Conservation (phyloP, 208 protist species). For the Leishmania tarentolae region DNA sequence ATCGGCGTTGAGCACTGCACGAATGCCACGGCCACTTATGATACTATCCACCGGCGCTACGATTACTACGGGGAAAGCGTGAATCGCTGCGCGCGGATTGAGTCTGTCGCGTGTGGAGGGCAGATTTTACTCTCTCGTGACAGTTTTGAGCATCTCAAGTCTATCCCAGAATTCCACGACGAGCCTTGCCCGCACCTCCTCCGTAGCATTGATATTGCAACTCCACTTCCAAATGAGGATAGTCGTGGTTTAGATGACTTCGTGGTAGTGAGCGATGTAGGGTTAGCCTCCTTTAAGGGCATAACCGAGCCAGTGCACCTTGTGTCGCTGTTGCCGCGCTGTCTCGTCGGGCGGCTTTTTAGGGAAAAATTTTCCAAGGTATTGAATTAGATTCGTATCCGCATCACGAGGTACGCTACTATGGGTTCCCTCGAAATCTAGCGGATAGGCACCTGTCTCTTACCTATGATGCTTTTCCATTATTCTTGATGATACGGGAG, state of each 20-base stretch:
- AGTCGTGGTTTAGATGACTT: constrained; percentile 55
- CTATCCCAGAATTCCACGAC: constrained; percentile 53
- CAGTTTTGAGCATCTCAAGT: constrained; percentile 60
- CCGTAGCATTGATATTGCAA: constrained; percentile 45
- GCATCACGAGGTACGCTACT: not conserved
- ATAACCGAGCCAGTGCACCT: constrained; percentile 57
- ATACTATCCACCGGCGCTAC: constrained; percentile 64
- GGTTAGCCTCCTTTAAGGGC: constrained; percentile 50
- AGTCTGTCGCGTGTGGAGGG: constrained; percentile 68
- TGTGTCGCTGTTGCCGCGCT: constrained; percentile 63
- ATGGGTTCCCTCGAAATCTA: not conserved
- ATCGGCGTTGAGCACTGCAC: constrained; percentile 81
- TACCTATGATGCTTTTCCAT: not conserved
- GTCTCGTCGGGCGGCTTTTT: constrained; percentile 54
- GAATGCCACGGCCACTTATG: constrained; percentile 63
- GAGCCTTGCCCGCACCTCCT: constrained; percentile 57
- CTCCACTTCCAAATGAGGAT: constrained; percentile 33
- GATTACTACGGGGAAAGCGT: constrained; percentile 93
- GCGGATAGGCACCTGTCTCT: constrained; percentile 3
- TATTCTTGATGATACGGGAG: not conserved
- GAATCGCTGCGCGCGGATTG: constrained; percentile 83
- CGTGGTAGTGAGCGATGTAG: constrained; percentile 55
- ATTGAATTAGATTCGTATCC: not conserved
- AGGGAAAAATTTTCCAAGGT: constrained; percentile 36
- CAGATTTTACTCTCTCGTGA: constrained; percentile 81